Percentiles rank a stretch among this genome's conserved stretches.
Evolutionary conservation across 805 yeast species (phyloP).

Genomic region (Starmerella kuoi): DNA sequence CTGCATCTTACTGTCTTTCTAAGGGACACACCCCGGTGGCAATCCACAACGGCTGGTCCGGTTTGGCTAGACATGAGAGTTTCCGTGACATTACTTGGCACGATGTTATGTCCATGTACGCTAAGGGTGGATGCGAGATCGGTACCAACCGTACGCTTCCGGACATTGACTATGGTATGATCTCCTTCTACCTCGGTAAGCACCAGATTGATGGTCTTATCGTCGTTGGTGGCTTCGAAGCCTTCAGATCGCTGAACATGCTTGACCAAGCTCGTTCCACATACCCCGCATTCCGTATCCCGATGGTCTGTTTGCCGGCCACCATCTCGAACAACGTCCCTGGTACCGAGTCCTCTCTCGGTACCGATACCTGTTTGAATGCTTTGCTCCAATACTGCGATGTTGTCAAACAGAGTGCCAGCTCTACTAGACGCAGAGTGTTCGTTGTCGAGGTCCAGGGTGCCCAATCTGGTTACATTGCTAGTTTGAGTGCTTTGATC

Average conservation of each 20-base stretch:
- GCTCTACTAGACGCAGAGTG: conserved; percentile 85
- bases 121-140: conserved; percentile 87
- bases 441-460: conserved; percentile 98
- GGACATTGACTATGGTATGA: conserved; percentile 68
- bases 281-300: conserved; percentile 88
- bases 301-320: conserved; percentile 87
- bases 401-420: conserved; percentile 85
- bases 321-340: conserved; percentile 97
- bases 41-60: conserved; percentile 85
- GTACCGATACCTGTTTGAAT: conserved; percentile 92
- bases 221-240: conserved; percentile 94
- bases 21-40: conserved; percentile 86
- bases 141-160: conserved; percentile 93
- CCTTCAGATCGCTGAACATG: conserved; percentile 74
- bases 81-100: conserved; percentile 66
- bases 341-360: conserved; percentile 94
- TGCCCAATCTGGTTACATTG: conserved; percentile 90
- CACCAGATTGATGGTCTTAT: conserved; percentile 77
- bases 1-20: conserved; percentile 75
- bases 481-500: conserved; percentile 70
- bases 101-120: conserved; percentile 79
- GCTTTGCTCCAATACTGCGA: conserved; percentile 86
- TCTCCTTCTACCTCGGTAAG: conserved; percentile 87
- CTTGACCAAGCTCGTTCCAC: conserved; percentile 60
- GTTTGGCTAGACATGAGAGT: conserved; percentile 80